A percentile compares a stretch with the other conserved stretches of the same genome.
Conservation (phyloP, 2,329 filamentous ascomycete genomes). For the Talaromyces funiculosus region DNA sequence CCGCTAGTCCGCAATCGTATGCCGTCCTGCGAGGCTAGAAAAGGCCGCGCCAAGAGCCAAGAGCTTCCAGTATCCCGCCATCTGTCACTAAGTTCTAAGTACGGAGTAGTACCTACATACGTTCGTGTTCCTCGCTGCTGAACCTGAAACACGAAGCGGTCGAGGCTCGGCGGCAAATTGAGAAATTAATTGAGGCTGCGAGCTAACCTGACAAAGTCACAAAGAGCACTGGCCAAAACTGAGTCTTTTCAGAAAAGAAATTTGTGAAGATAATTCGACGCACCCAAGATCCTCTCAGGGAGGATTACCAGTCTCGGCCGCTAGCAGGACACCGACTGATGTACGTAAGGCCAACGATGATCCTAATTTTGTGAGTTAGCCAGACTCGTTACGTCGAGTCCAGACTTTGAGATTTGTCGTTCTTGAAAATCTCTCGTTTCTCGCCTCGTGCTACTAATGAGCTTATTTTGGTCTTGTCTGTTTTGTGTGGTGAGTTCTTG, state of each 20-base stretch:
- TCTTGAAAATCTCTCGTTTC: neutral
- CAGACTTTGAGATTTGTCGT: neutral
- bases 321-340: neutral
- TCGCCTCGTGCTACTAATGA: neutral
- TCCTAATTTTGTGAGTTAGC: neutral
- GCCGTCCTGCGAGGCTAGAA: neutral
- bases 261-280: neutral
- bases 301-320: neutral
- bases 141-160: neutral
- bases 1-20: neutral
- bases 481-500: neutral
- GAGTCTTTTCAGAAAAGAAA: neutral
- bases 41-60: neutral
- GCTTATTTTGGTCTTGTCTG: neutral
- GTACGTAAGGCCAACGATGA: neutral
- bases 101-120: too few relatives aligned
- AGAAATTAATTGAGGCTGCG: neutral
- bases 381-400: neutral
- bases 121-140: neutral
- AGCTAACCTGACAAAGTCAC: neutral
- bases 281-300: neutral
- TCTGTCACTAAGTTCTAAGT: too few relatives aligned
- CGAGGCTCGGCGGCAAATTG: conserved; percentile 2
- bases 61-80: neutral
- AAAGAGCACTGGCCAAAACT: neutral